Conservation (phyloP, 495 filamentous ascomycete species). For the Cairneyella variabilis region DNA sequence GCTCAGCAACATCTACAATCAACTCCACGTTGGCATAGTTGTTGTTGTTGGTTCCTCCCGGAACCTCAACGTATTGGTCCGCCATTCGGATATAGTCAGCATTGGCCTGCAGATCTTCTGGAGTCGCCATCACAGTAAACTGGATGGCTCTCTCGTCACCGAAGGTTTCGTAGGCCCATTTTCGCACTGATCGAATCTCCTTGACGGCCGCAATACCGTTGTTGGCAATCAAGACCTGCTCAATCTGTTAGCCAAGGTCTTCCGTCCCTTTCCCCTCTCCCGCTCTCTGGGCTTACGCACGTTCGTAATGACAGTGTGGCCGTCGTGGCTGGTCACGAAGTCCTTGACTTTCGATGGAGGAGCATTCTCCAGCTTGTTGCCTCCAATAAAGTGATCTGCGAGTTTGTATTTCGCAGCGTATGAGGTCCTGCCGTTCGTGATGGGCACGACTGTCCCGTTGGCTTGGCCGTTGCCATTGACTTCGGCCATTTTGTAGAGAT, state of each 20-base stretch:
- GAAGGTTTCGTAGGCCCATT: conserved; percentile 99
- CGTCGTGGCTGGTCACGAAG: conserved; percentile 83
- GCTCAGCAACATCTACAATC: conserved; percentile 98
- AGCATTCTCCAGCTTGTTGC: conserved; percentile 79
- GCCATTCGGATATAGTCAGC: conserved; percentile 99
- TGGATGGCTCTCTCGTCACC: conserved; percentile 97
- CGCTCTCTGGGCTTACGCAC: conserved; percentile 61
- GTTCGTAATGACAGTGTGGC: conserved; percentile 96
- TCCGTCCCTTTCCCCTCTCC: not conserved
- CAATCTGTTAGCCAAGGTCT: not conserved
- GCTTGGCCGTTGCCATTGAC: conserved; percentile 53
- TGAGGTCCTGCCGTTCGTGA: conserved; percentile 46
- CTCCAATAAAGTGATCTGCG: conserved; percentile 91
- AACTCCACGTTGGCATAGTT: conserved; percentile 99
- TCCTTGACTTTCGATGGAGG: conserved; percentile 82
- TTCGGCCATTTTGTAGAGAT: conserved; percentile 24
- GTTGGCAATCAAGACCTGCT: conserved; percentile 95
- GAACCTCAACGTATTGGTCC: conserved; percentile 97
- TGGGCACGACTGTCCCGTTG: conserved; percentile 34
- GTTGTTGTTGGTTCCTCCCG: conserved; percentile 99
- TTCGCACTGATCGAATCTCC: conserved; percentile 95
- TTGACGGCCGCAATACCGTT: conserved; percentile 99
- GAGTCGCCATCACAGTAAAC: conserved; percentile 99
- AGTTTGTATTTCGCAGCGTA: conserved; percentile 76
- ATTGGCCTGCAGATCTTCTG: conserved; percentile 96